Evolutionary conservation across 2,329 filamentous ascomycete species (phyloP), one percentile per base, ranked within the genome.

Genomic region (Geosmithia morbida): DNA sequence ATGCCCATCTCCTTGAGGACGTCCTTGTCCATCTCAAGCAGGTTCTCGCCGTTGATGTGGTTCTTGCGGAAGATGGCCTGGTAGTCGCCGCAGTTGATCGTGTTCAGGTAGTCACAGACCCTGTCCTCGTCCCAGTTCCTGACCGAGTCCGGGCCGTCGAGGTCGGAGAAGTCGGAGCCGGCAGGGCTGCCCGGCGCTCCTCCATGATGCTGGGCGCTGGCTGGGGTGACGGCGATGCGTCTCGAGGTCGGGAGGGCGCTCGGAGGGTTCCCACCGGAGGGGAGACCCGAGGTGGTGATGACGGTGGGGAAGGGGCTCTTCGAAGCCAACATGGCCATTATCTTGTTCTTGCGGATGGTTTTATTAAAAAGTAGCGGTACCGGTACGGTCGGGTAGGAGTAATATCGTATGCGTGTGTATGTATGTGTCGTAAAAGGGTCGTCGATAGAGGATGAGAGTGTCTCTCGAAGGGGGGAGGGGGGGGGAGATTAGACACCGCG

Each of bases 1-100:
- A 98, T 90, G 42, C 92, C 92, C 79, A 98, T 94, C 64, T 98
- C 92, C 65, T 95, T 94, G 52, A 98, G 74, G 41, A 94, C 87
- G 48, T 88, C 83, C 70, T 95, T 94, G 65, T 98, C 92, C 74
- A 96, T 90, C 66, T 98, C 92, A 55, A 98, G 75, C 43, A 98
- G 72, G 60, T 94, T 96, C 67, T 96, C 88, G 57, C 92, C 92
- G 61, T 92, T 98, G 70, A 98, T 96, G 64, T 97, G 87, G 63
- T 98, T 95, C 60, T 81, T 81, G 66, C 85, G 67, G 66, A 96
- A 96, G 22, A 95, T 66, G 58, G 85, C 81, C 61, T 95, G 88
- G 66, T 98, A 97, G 61, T 97, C 88, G 55, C 83, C 82, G 60
- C 89, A 97, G 60, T 94, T 90, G 61, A 98, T 89, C 56, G 80